A percentile compares a stretch with the other conserved stretches of the same genome.
These are phyloP conservation scores for Emmonsiellopsis sp. DNA, from an alignment of 2,329 filamentous ascomycete genomes.

Conservation along the genomic window DNA sequence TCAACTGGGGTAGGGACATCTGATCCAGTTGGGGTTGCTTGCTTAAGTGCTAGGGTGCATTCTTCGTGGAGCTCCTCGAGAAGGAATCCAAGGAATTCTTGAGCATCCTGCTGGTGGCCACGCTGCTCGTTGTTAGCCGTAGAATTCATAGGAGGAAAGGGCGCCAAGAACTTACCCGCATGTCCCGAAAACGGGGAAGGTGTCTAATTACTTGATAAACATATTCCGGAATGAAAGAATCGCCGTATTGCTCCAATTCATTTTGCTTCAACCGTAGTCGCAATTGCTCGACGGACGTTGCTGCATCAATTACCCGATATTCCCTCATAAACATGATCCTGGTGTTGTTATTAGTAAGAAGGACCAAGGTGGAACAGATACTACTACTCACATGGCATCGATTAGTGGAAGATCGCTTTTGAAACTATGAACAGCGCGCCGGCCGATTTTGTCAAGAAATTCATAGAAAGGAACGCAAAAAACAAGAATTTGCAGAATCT, in stretches of 20 bases:
- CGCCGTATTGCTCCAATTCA: constrained; percentile 82
- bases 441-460: constrained; percentile 79
- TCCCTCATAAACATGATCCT: constrained; percentile 96
- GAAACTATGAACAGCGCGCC: constrained; percentile 78
- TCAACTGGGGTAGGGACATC: constrained; percentile 36
- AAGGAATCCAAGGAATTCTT: constrained; percentile 91
- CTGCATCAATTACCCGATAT: constrained; percentile 77
- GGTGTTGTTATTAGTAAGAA: constrained; percentile 3
- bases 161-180: constrained; percentile 56
- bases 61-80: constrained; percentile 90
- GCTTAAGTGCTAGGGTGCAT: constrained; percentile 66
- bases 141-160: background rate
- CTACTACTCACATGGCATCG: constrained; percentile 71
- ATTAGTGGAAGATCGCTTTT: constrained; percentile 90
- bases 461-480: constrained; percentile 92
- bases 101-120: constrained; percentile 94
- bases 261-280: constrained; percentile 65
- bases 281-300: constrained; percentile 62
- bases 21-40: constrained; percentile 33
- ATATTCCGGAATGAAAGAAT: constrained; percentile 85
- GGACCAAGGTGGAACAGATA: background rate
- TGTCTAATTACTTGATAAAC: constrained; percentile 88
- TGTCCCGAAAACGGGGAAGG: constrained; percentile 78
- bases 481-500: constrained; percentile 92
- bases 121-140: constrained; percentile 44